Evolutionary conservation across 2,329 filamentous ascomycete species (phyloP).

Genomic region (Diaporthe australafricana): DNA sequence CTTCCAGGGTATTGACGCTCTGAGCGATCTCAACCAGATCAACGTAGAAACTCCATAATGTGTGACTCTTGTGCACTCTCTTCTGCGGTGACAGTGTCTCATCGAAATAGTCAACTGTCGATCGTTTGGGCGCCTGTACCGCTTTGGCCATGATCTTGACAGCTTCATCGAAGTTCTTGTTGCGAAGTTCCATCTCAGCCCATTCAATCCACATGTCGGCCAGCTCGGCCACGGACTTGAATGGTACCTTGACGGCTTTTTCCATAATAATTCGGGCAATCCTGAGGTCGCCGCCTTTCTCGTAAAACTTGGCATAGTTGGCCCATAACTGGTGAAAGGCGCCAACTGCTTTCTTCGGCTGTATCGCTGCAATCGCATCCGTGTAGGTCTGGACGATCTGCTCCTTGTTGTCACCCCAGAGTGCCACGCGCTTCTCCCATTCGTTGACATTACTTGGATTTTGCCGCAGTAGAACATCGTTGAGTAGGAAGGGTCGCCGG

Average conservation of each 20-base stretch:
- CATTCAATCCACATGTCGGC: constrained; percentile 99
- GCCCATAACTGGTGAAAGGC: constrained; percentile 96
- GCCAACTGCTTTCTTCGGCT: constrained; percentile 93
- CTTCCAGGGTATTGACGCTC: constrained; percentile 90
- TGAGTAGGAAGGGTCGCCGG: constrained; percentile 91
- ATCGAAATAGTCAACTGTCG: constrained; percentile 99
- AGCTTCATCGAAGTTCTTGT: constrained; percentile 95
- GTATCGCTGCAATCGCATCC: constrained; percentile 90
- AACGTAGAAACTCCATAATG: constrained; percentile 99
- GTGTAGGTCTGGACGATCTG: constrained; percentile 96
- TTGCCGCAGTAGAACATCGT: constrained; percentile 93
- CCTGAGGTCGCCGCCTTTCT: constrained; percentile 83
- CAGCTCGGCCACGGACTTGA: constrained; percentile 96
- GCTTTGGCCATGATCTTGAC: constrained; percentile 97
- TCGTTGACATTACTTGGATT: constrained; percentile 97
- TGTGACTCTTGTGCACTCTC: constrained; percentile 98
- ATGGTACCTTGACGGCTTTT: constrained; percentile 97
- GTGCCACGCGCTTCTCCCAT: constrained; percentile 95
- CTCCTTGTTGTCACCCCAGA: constrained; percentile 93
- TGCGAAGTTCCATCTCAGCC: constrained; percentile 97
- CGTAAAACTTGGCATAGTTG: constrained; percentile 98
- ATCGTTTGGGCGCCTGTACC: constrained; percentile 94
- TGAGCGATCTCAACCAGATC: constrained; percentile 96
- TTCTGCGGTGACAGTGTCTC: constrained; percentile 94
- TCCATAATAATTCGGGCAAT: constrained; percentile 95